Evolutionary conservation across 2,329 filamentous ascomycete species (phyloP), one percentile per base, ranked within the genome.

Genomic region (Diaporthe citrichinensis): DNA sequence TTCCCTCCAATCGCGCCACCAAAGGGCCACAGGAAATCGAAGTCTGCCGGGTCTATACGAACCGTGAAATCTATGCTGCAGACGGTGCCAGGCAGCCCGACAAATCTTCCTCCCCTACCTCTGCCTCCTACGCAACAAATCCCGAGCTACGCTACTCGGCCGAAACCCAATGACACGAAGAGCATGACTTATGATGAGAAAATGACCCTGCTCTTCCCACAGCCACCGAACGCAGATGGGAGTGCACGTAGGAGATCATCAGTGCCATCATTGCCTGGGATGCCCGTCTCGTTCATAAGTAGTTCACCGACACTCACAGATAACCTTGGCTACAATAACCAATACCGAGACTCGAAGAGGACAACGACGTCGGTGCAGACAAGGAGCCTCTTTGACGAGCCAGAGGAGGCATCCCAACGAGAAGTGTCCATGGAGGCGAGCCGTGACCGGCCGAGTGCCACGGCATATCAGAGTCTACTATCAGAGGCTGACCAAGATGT

Each of bases 101-200:
- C 84, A 7, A 82, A 86, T 68, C 83, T 91, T n/a, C 88, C 89
- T 9, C 87, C 89, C 31, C 84, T 90, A n/a, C 88, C 88, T 9
- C 82, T 84, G 25, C 83, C 87, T 0, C 88, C 89, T 85, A 84
- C 68, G 84, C 85, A 25, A 83, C 83, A 34, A 79, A 82, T 23
- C 78, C 84, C 9, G 75, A 81, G 53, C 81, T 65, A 55, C 31
- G 46, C 31, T 15, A 31, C 71, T 44, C 71, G 87, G 23, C 84
- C 89, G 25, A 83, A 86, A 8, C 87, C 88, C 3, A 90, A 90
- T 75, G 82, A 89, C 76, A 90, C 88, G 4, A 88, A 87, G 81
- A 91, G 88, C 79, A 91, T 91, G 89, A 90, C 88, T 0, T 87
- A 90, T 76, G 84, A 90, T 71, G 90, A 91, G 78, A 91, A 91